phyloP scores from a whole-genome alignment of 441 rosid genomes.

The Croton laevigatus region DNA sequence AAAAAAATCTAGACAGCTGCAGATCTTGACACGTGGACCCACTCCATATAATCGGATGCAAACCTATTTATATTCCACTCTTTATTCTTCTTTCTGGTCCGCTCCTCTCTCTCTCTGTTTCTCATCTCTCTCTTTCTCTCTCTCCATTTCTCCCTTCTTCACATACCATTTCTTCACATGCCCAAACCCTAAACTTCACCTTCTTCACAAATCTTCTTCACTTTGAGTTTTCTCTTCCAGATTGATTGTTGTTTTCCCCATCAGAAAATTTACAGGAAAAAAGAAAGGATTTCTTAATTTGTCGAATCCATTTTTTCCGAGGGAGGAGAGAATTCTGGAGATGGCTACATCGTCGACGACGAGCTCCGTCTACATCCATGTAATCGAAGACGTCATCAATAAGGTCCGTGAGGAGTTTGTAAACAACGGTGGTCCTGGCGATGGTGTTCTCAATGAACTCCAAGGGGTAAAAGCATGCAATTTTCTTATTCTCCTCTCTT shows the following conservation, averaged over 20 bases:
- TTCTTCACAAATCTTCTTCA: not conserved
- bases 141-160: constrained; percentile 23
- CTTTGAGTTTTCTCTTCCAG: not conserved
- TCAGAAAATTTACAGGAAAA: not conserved
- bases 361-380: constrained; percentile 72
- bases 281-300: not conserved
- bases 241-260: constrained; percentile 12
- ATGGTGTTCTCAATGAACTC: constrained; percentile 78
- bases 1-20: constrained; percentile 3
- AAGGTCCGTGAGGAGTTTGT: constrained; percentile 93
- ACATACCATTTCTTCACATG: constrained; percentile 20
- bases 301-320: not conserved
- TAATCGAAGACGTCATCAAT: constrained; percentile 86
- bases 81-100: constrained; percentile 60
- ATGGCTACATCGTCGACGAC: constrained; percentile 63
- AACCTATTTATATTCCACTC: constrained; percentile 98
- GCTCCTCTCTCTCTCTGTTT: constrained; percentile 23
- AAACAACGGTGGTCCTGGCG: constrained; percentile 83
- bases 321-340: constrained; percentile 14
- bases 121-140: constrained; percentile 6
- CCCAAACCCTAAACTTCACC: constrained; percentile 26
- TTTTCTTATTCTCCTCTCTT: not conserved
- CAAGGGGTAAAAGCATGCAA: constrained; percentile 66
- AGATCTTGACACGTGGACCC: constrained; percentile 67
- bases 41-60: constrained; percentile 77